Evolutionary conservation across 805 yeast genomes (phyloP).

Genomic region (Hanseniaspora mollemarum): DNA sequence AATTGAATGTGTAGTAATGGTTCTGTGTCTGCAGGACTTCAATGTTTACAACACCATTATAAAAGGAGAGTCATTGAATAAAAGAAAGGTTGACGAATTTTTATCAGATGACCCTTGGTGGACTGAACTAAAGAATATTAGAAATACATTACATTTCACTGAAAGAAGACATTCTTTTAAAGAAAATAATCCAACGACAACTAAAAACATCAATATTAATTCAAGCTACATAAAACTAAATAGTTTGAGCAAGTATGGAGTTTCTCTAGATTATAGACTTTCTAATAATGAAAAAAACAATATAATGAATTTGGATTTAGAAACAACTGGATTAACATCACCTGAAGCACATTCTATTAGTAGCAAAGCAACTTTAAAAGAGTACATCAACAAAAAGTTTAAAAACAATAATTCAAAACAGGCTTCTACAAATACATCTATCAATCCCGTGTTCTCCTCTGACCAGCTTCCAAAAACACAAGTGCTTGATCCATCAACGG

Average conservation of each 20-base stretch:
- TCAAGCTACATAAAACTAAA: conserved; percentile 3
- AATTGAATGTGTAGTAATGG: conserved; percentile 71
- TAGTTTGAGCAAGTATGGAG: conserved; percentile 11
- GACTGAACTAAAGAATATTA: conserved; percentile 51
- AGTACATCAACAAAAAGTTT: conserved; percentile 6
- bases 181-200: conserved; percentile 24
- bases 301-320: not conserved
- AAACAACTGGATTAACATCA: not conserved
- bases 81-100: conserved; percentile 39
- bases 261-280: conserved; percentile 9
- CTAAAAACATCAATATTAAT: conserved; percentile 11
- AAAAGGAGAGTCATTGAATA: conserved; percentile 44
- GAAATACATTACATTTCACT: conserved; percentile 30
- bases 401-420: not conserved
- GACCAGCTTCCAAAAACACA: conserved; percentile 60
- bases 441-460: conserved; percentile 56
- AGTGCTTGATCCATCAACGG: conserved; percentile 56
- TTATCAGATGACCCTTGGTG: conserved; percentile 76
- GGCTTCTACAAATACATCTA: conserved; percentile 6
- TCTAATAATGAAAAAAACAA: not conserved
- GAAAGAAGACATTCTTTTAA: conserved; percentile 29
- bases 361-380: conserved; percentile 6
- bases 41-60: conserved; percentile 63
- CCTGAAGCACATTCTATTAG: not conserved
- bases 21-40: conserved; percentile 51